Conservation (phyloP, 192 early-diverging fungal species). For the Coemansia sp. region DNA sequence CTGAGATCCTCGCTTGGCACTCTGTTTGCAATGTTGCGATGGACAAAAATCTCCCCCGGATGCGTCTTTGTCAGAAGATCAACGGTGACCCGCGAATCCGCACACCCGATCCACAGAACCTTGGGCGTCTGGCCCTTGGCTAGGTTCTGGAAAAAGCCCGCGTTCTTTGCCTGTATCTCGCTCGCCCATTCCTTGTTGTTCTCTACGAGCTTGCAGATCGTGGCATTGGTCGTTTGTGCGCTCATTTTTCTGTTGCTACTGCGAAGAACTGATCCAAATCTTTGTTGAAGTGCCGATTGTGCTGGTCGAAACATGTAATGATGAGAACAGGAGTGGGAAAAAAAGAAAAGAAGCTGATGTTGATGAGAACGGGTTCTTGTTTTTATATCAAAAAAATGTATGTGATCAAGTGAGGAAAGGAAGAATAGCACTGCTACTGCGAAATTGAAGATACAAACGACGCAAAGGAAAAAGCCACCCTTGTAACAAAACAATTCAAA, state of each 20-base stretch:
- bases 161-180: conserved; percentile 59
- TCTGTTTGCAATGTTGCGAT: conserved; percentile 97
- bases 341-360: not conserved
- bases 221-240: conserved; percentile 5
- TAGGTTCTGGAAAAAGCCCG: conserved; percentile 72
- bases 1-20: conserved; percentile 81
- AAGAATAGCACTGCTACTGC: too few species aligned
- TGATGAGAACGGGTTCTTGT: not conserved
- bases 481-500: too few species aligned
- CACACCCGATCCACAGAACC: conserved; percentile 88
- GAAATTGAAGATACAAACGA: too few species aligned
- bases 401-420: too few species aligned
- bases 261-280: conserved; percentile 31
- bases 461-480: too few species aligned
- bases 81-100: conserved; percentile 90
- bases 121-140: conserved; percentile 78
- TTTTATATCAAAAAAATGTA: not conserved
- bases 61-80: conserved; percentile 65
- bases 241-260: conserved; percentile 32
- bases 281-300: conserved; percentile 20
- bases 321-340: conserved; percentile 3
- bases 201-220: conserved; percentile 25
- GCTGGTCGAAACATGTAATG: conserved; percentile 31
- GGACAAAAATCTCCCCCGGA: conserved; percentile 89
- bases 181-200: conserved; percentile 67